Evolutionary conservation across 805 yeast species (phyloP), one percentile per base, ranked within the genome.

Genomic region (Kodamaea restingae): DNA sequence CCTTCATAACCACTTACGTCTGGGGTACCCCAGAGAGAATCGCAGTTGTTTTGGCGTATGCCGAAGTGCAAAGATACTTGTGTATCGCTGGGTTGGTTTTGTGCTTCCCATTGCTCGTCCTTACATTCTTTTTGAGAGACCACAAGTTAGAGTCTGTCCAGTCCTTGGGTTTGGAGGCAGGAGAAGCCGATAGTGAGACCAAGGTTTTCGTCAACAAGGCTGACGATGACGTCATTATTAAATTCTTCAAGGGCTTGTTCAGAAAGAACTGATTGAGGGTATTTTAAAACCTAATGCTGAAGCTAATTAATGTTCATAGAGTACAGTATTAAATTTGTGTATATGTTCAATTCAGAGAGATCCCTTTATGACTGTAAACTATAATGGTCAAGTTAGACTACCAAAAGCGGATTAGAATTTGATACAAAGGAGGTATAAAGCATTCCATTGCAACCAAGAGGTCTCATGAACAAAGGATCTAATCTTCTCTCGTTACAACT

Each of bases 1-100:
- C 67, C 0, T 80, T 76, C 47, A 65, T 74, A 35, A 43, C 52
- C 2, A 49, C 50, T 0, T 69, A 80, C 51, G 55, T 77, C 1
- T 79, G 85, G 84, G 88, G 80, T 2, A 65, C 85, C 1, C 75
- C 81, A 12, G 76, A 70, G 43, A 75, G 91, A 59, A 54, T 52
- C 2, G 81, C 76, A 3, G 67, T 80, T 36, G 82, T 80, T 3
- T 58, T 53, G 35, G 73, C 84, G 2, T 84, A 83, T 56, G 72
- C 71, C 41, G 62, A 78, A 41, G 70, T 79, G 36, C 90, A 83
- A 59, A 68, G 70, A 50, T 54, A 78, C 39, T 73, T 81, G 55
- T 70, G 80, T 40, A 67, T 73, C 38, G 73, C 76, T 22, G 84
- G 82, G 17, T 45, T 71, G 18, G 70, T 75, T 38, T 68, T 82